Percentiles rank a stretch among this genome's conserved stretches.
These are phyloP conservation scores for Saccharum spontaneum DNA, from an alignment of 176 grass and related monocot species.

Conservation along the genomic window DNA sequence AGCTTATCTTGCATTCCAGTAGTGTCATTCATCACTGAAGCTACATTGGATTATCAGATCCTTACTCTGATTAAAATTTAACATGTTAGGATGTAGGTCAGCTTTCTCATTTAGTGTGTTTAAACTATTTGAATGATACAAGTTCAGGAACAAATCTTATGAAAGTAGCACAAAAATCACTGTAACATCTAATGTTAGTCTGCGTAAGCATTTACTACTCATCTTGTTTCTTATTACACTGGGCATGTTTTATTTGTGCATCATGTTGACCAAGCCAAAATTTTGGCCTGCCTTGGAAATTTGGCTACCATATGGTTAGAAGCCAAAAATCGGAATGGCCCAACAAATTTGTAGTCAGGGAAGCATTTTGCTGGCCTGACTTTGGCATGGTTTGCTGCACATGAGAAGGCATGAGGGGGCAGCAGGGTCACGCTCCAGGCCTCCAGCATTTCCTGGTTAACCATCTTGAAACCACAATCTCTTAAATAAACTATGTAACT, in stretches of 20 bases:
- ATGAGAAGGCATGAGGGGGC: background rate
- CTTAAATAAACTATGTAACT: background rate
- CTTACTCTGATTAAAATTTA: background rate
- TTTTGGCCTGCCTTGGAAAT: background rate
- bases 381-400: background rate
- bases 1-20: background rate
- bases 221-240: background rate
- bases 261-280: background rate
- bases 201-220: background rate
- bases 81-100: background rate
- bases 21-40: background rate
- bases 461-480: background rate
- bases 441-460: background rate
- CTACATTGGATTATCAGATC: background rate
- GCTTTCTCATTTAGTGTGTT: background rate
- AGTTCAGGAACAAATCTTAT: background rate
- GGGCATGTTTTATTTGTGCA: background rate
- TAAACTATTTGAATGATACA: background rate
- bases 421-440: background rate
- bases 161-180: background rate
- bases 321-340: background rate
- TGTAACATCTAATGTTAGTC: background rate
- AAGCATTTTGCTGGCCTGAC: background rate
- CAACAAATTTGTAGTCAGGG: background rate
- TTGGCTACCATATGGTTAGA: background rate